Conservation (phyloP, 192 early-diverging fungal species). For the Coemansia sp. region DNA sequence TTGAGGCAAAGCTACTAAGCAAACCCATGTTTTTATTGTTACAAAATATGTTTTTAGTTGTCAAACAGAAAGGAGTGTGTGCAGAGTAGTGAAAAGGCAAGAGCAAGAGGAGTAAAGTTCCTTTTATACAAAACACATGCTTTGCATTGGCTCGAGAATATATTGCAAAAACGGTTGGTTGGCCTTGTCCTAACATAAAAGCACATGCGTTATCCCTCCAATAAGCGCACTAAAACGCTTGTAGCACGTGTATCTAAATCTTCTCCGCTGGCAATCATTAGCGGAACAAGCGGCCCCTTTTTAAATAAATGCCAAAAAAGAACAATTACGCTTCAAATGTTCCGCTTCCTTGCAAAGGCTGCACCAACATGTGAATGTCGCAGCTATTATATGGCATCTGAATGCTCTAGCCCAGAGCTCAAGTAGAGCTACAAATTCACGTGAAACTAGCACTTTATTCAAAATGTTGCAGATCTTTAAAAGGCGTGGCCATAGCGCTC, state of each 20-base stretch:
- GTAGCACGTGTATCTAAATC: neutral
- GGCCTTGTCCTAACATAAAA: neutral
- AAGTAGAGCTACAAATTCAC: neutral
- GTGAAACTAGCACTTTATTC: neutral
- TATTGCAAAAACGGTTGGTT: neutral
- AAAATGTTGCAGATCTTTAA: too few species aligned
- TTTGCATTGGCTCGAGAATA: too few species aligned
- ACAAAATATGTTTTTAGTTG: neutral
- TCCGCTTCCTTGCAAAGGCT: neutral
- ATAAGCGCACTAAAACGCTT: neutral
- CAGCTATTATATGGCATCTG: neutral
- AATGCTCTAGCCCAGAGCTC: neutral
- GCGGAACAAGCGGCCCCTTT: neutral
- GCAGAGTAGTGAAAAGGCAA: neutral
- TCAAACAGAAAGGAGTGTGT: neutral
- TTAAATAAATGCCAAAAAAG: neutral
- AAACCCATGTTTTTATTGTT: constrained; percentile 26
- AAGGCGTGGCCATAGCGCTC: too few species aligned
- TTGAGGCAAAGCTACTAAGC: constrained; percentile 16
- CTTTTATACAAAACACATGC: neutral
- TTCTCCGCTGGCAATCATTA: neutral
- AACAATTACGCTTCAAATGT: neutral
- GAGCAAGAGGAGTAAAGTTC: neutral
- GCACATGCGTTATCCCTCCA: neutral
- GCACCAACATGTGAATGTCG: neutral